Evolutionary conservation across 768 basidiomycete genomes (phyloP), one percentile per base, ranked within the genome.

Genomic region (Hysterangium stoloniferum): DNA sequence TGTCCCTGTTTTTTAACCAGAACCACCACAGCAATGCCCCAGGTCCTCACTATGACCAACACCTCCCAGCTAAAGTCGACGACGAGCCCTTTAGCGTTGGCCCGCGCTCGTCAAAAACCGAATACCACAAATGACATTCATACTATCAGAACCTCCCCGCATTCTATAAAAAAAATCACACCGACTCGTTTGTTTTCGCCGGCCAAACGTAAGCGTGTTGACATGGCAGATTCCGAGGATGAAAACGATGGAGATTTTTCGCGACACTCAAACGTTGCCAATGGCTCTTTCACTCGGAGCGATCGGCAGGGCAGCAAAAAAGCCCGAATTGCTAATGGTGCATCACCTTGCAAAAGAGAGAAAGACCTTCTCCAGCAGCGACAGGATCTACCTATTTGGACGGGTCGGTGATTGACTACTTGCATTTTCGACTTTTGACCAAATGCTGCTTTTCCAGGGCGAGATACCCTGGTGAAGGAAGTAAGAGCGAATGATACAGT

Each of bases 401-500:
- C 74, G 66, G 90, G 88, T 86, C 32, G 46, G 73, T 66, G 28
- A 25, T 29, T n/a, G 24, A 27, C 7, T 32, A 4, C 33, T 20
- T 8, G 5, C 35, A 17, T 19, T 36, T 5, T 15, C 24, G 6
- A 47, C 4, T 36, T 25, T 34, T 33, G 22, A 11, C 32, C 32
- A 34, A n/a, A n/a, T 17, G 17, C 36, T 44, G 3, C 28, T 53
- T 54, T 36, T 19, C 48, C 56, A 90, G 91, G 88, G 51, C 80
- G 75, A 62, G 84, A 88, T 20, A 80, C 82, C 25, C 73, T 95
- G 25, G 66, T 91, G 25, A 72, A 78, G 52, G 83, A 83, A 64
- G 82, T 95, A 45, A 66, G 68, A 27, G 75, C 80, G 55, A 84
- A 89, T 71, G 86, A 92, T 62, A 84, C 91, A 6, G 87, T 84